These are phyloP conservation scores for Brasilioporus rufonigricans DNA, from an alignment of 768 basidiomycete genomes.

Conservation along the genomic window DNA sequence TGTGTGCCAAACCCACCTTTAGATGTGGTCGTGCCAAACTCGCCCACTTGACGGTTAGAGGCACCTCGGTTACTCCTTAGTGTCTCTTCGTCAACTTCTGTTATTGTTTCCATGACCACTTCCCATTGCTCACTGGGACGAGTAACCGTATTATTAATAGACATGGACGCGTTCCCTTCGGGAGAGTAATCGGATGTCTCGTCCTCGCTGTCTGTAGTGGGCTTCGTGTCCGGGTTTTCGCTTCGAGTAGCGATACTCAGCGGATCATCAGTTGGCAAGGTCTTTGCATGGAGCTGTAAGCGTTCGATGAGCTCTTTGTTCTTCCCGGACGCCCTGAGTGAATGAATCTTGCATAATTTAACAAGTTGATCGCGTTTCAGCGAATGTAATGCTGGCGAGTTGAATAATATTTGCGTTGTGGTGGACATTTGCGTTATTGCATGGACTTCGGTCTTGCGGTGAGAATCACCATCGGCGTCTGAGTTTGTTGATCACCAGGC, in stretches of 20 bases:
- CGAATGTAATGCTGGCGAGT: conserved; percentile 80
- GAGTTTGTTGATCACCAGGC: conserved; percentile 19
- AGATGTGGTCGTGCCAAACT: conserved; percentile 72
- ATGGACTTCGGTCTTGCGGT: conserved; percentile 4
- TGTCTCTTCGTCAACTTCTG: conserved; percentile 57
- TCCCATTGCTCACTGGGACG: conserved; percentile 84
- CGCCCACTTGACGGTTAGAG: conserved; percentile 43
- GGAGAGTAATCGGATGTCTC: conserved; percentile 26
- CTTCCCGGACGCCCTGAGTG: conserved; percentile 78
- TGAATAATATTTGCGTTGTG: conserved; percentile 78
- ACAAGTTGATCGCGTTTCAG: conserved; percentile 83
- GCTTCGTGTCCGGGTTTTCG: conserved; percentile 38
- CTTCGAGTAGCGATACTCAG: conserved; percentile 54
- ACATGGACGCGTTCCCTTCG: conserved; percentile 4
- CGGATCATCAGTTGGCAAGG: conserved; percentile 56
- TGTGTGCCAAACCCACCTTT: conserved; percentile 45
- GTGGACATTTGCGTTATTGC: conserved; percentile 48
- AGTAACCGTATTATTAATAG: conserved; percentile 30
- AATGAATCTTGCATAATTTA: conserved; percentile 81
- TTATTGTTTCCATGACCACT: conserved; percentile 80
- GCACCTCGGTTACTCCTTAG: conserved; percentile 43
- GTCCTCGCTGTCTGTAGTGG: conserved; percentile 32
- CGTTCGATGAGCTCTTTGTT: conserved; percentile 69
- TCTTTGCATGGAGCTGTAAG: conserved; percentile 63
- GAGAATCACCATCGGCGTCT: not conserved